Evolutionary conservation across 495 filamentous ascomycete species (phyloP), one percentile per base, ranked within the genome.

Genomic region (Lophium mytilinum): DNA sequence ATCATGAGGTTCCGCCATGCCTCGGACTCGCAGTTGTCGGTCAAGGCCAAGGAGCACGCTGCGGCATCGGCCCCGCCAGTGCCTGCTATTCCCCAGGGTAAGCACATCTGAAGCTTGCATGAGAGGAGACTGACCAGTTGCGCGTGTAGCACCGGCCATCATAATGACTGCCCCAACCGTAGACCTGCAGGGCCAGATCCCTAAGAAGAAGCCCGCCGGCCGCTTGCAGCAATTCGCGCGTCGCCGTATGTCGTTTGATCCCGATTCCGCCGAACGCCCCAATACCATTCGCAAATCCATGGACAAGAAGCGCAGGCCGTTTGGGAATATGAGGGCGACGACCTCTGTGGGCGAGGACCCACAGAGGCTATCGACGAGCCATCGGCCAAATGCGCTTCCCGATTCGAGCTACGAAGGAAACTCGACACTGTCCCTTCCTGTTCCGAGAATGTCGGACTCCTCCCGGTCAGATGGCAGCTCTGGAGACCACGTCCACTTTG

Each of bases 1-100:
- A 83, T 96, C 73, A 79, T 95, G 72, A 89, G 85, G 68, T 85
- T 95, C 66, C 85, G 92, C 48, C 88, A 96, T 81, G 90, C 89
- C 47, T 96, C 91, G 14, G 93, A 98, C 70, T 88, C 93, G 46
- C 90, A 95, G 66, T 76, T 96, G 50, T 89, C 89, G 9, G 72
- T 77, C 51, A 88, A 84, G 65, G 86, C 87, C 42, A 90, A 85
- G 68, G 80, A 86, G 53, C 85, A 88, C 51, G 70, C 75, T 57
- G 56, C 50, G 19, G 54, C 60, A 3, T 36, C 60, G 10, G 56
- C 57, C 9, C 89, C 88, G 41, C 88, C 88, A 9, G 72, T 94
- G 52, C 89, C 71, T 2, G 53, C 60, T 12, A 42, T 67, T 53
- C 63, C 81, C 19, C 54, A 56, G 9, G 37, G 60, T 41, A 58